Evolutionary conservation across 768 basidiomycete genomes (phyloP), one percentile per base, ranked within the genome.

Genomic region (Serendipita sp.): DNA sequence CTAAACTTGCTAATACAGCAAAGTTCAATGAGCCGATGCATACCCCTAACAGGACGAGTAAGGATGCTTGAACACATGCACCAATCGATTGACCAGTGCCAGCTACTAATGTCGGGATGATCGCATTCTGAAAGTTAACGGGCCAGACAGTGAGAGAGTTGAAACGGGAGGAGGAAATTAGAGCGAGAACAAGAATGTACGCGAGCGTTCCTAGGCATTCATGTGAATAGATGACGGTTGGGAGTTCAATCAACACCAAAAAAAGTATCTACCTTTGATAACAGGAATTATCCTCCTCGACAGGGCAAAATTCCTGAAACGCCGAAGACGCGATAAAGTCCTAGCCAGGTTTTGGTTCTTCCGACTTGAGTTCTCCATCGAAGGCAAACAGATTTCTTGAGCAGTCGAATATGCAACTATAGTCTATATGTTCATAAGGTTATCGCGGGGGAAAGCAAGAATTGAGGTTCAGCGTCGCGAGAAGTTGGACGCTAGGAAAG

Each of bases 81-180:
- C 45, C 45, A n/a, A 50, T 50, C 5, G 45, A 28, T 50, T 50
- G 45, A 7, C 45, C 45, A 7, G 26, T 28, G 17, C 20, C 45
- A 20, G 45, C 45, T 50, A 50, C 45, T 20, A 50, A 22, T 22
- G 45, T 50, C n/a, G 45, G 45, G 45, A 50, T 50, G 45, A 50
- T 20, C 45, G 45, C 45, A 50, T 50, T 50, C n/a, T 50, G 45
- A 50, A 50, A 50, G 45, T 50, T 50, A 17, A 50, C 45, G 20
- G 45, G 45, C 45, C 45, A 50, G 26, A n/a, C 45, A 7, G 45
- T 50, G 7, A 50, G 45, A 5, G 20, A 5, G 26, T 50, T n/a
- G 45, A 50, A 50, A 9, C 26, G 45, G 9, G 45, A 17, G 45
- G 26, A 22, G 17, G 26, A 50, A 2, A 50, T 2, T 1, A 50